phyloP scores from a whole-genome alignment of 2,329 filamentous ascomycete genomes.

The Exophiala aquamarina region DNA sequence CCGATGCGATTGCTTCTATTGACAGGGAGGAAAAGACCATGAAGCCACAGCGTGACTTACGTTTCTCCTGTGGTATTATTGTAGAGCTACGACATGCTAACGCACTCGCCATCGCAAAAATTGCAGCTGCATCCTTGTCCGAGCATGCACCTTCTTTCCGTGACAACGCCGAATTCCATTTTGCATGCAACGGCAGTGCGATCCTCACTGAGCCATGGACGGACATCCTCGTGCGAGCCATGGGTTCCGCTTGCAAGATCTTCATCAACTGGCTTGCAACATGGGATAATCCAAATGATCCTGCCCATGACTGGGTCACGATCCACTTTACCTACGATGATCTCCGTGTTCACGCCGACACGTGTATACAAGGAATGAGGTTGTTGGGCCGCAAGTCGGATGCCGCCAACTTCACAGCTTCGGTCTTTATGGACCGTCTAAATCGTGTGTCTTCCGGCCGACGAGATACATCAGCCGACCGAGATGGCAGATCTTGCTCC shows the following conservation, averaged over 20 bases:
- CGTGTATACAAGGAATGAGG: constrained; percentile 19
- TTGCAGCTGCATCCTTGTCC: constrained; percentile 15
- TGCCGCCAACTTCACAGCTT: constrained; percentile 18
- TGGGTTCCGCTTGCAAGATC: constrained; percentile 19
- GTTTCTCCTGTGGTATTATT: constrained; percentile 9
- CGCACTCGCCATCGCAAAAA: constrained; percentile 16
- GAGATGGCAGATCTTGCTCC: too few species aligned
- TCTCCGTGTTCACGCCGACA: constrained; percentile 13
- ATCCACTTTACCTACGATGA: constrained; percentile 9
- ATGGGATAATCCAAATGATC: constrained; percentile 10
- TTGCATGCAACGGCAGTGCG: constrained; percentile 54
- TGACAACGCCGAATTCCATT: constrained; percentile 43
- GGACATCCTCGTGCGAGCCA: constrained; percentile 38
- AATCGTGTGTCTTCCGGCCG: neutral
- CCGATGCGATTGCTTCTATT: constrained; percentile 55
- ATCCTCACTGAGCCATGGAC: constrained; percentile 64
- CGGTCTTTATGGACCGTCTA: constrained; percentile 13
- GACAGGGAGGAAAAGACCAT: constrained; percentile 40
- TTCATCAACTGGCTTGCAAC: constrained; percentile 17
- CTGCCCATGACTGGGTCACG: constrained; percentile 10
- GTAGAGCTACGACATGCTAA: constrained; percentile 10
- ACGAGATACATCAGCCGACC: neutral
- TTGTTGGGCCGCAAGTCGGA: constrained; percentile 22
- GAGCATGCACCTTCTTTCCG: constrained; percentile 18
- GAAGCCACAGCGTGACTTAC: constrained; percentile 17